A percentile compares a stretch with the other conserved stretches of the same genome.
phyloP scores from a whole-genome alignment of 2,329 filamentous ascomycete species.

The Alternaria viburni region DNA sequence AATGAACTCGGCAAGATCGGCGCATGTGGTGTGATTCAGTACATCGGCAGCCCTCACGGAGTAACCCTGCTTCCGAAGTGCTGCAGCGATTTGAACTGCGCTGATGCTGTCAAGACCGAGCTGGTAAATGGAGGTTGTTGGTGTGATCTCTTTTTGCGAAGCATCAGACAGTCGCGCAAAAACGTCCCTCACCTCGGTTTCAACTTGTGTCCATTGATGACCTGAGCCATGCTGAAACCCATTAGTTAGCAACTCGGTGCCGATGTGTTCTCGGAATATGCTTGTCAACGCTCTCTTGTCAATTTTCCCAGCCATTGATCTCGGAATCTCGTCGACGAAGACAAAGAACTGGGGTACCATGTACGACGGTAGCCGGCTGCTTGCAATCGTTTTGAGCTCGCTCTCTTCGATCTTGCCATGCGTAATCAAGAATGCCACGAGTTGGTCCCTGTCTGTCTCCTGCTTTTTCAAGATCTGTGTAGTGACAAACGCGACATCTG shows the following conservation, averaged over 20 bases:
- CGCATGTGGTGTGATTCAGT: constrained; percentile 60
- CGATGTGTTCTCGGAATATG: constrained; percentile 35
- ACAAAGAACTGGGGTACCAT: constrained; percentile 49
- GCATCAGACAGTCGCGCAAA: constrained; percentile 66
- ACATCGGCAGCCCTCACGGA: constrained; percentile 73
- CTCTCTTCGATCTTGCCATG: background rate
- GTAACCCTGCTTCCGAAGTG: constrained; percentile 66
- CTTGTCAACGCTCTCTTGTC: constrained; percentile 44
- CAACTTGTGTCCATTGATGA: constrained; percentile 58
- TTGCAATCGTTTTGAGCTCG: constrained; percentile 25
- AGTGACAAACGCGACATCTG: constrained; percentile 28
- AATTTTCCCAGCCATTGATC: constrained; percentile 50
- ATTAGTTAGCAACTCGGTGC: constrained; percentile 3
- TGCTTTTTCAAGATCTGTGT: constrained; percentile 43
- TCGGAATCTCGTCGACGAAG: constrained; percentile 41
- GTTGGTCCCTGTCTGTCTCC: constrained; percentile 36
- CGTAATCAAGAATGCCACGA: constrained; percentile 44
- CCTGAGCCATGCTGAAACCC: constrained; percentile 1
- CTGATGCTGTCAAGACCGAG: constrained; percentile 94
- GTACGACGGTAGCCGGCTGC: constrained; percentile 40
- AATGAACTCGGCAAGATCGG: constrained; percentile 37
- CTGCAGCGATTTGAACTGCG: constrained; percentile 75
- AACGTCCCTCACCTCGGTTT: constrained; percentile 61
- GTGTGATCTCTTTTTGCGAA: constrained; percentile 58
- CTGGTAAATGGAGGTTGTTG: constrained; percentile 77